Conservation (phyloP, 139 green algal species). For the Yamagishiella unicocca region DNA sequence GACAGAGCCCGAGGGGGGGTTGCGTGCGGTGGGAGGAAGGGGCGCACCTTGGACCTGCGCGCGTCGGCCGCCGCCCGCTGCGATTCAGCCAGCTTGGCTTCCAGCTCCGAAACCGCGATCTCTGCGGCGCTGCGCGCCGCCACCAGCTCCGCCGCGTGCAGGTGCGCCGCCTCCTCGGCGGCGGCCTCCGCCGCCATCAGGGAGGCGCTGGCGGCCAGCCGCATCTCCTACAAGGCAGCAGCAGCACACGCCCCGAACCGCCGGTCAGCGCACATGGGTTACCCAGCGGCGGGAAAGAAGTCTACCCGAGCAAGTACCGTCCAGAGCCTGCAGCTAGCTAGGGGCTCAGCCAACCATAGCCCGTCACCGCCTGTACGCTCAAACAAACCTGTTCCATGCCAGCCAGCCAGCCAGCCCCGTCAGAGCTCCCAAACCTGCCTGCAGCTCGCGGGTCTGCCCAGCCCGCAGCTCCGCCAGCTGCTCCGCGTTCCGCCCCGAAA, state of each 20-base stretch:
- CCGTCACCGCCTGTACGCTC: no score
- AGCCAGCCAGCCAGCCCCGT: no score
- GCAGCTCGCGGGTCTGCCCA: not conserved
- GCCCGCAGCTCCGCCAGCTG: constrained; percentile 1
- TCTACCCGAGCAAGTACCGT: no score
- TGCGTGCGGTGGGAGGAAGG: not conserved
- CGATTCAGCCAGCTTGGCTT: not conserved
- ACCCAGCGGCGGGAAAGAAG: no score
- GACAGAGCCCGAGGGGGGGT: not conserved
- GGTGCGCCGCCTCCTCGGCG: not conserved
- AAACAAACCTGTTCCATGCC: no score
- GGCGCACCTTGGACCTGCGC: not conserved
- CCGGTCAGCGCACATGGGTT: no score
- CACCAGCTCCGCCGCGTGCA: not conserved
- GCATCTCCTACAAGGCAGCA: not conserved
- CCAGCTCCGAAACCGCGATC: not conserved
- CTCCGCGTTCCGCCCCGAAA: not conserved
- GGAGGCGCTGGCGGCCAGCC: not conserved
- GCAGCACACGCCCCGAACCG: no score
- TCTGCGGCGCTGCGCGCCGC: not conserved
- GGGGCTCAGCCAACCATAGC: no score
- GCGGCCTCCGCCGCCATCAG: not conserved
- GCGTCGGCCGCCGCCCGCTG: constrained; percentile 5
- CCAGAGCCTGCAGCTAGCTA: no score
- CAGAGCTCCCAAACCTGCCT: not conserved